Evolutionary conservation across 805 yeast genomes (phyloP).

Genomic region (Candida germanica): DNA sequence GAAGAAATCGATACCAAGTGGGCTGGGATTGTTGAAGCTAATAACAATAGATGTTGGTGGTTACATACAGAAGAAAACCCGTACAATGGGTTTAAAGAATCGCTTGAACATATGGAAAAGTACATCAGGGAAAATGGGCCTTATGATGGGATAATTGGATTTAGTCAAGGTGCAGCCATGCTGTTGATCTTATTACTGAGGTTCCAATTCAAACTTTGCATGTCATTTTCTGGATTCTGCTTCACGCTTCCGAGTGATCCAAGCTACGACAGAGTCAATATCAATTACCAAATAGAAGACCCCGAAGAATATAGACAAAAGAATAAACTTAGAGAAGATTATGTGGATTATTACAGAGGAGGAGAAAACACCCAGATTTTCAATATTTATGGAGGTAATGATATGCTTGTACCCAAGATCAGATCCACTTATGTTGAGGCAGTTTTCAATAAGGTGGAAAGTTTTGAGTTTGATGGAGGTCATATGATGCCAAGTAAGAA

Average conservation of each 20-base stretch:
- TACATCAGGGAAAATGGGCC: conserved; percentile 37
- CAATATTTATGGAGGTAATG: conserved; percentile 30
- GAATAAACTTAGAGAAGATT: conserved; percentile 19
- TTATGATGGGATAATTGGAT: conserved; percentile 40
- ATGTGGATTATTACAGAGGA: conserved; percentile 18
- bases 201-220: conserved; percentile 25
- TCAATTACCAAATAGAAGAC: conserved; percentile 21
- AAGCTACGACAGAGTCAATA: conserved; percentile 10
- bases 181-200: conserved; percentile 22
- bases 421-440: conserved; percentile 24
- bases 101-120: conserved; percentile 22
- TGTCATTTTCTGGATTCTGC: conserved; percentile 32
- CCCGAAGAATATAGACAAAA: conserved; percentile 18
- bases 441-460: conserved; percentile 16
- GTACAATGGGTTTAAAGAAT: conserved; percentile 27
- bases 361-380: conserved; percentile 22
- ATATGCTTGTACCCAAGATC: conserved; percentile 30
- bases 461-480: conserved; percentile 33
- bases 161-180: conserved; percentile 44
- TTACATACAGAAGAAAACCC: conserved; percentile 17
- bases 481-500: conserved; percentile 33
- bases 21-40: conserved; percentile 25
- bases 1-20: conserved; percentile 29
- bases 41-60: conserved; percentile 39
- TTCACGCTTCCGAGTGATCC: conserved; percentile 25